Conservation (phyloP, 768 basidiomycete species). For the Pisolithus tinctorius region DNA sequence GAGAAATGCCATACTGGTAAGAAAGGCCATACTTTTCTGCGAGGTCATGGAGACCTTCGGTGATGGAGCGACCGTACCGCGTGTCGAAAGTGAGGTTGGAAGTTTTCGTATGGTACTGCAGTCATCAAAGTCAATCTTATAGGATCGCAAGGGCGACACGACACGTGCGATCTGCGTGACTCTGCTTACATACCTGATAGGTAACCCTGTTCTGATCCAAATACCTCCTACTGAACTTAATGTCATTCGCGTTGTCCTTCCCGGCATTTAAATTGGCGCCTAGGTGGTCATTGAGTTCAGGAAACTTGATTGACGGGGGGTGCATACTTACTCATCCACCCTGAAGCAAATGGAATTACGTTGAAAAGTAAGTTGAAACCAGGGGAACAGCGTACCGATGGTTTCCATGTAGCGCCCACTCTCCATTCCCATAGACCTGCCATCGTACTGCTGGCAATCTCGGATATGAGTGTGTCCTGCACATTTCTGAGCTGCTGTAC, state of each 20-base stretch:
- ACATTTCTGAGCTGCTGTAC: neutral
- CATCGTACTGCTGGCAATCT: conserved; percentile 67
- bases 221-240: conserved; percentile 66
- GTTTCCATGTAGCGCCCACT: conserved; percentile 93
- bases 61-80: conserved; percentile 39
- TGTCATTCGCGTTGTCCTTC: conserved; percentile 35
- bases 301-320: neutral
- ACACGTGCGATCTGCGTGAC: no score
- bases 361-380: neutral
- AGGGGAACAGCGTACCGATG: conserved; percentile 43
- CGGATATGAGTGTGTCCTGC: conserved; percentile 71
- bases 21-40: conserved; percentile 52
- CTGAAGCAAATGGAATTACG: conserved; percentile 7
- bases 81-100: conserved; percentile 53
- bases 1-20: conserved; percentile 57
- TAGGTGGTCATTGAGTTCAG: conserved; percentile 11
- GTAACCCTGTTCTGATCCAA: conserved; percentile 75
- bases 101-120: conserved; percentile 53
- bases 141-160: neutral
- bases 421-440: conserved; percentile 68
- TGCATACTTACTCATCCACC: conserved; percentile 55
- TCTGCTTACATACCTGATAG: conserved; percentile 44
- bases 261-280: conserved; percentile 42
- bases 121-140: neutral
- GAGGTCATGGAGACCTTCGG: conserved; percentile 43